Conservation (phyloP, 768 basidiomycete genomes). For the Trametes gibbosa region DNA sequence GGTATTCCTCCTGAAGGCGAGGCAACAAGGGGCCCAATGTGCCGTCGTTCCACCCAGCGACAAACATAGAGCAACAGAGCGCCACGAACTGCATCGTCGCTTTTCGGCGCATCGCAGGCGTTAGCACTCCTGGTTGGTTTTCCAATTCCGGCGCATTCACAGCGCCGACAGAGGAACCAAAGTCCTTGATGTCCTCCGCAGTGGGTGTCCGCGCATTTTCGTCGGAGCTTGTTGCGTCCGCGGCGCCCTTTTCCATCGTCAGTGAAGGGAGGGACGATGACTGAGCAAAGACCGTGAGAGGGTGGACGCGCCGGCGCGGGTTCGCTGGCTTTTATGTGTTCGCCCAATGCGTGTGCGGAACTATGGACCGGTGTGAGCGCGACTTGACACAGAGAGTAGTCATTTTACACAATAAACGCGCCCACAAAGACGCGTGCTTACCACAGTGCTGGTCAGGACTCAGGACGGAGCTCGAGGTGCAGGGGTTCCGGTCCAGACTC, state of each 20-base stretch:
- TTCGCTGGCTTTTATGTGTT: neutral
- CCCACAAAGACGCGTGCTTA: neutral
- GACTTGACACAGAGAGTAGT: neutral
- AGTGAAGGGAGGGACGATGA: neutral
- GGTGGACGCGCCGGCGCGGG: neutral
- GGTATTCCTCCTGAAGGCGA: constrained; percentile 56
- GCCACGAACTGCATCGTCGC: constrained; percentile 46
- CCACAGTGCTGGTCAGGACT: neutral
- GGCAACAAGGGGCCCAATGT: constrained; percentile 70
- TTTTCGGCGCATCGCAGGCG: constrained; percentile 5
- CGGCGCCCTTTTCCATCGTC: constrained; percentile 1
- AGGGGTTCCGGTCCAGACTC: no score
- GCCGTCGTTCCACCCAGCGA: constrained; percentile 75
- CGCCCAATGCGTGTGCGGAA: neutral
- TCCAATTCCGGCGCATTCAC: neutral
- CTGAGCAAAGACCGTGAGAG: neutral
- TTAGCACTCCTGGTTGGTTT: neutral
- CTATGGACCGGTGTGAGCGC: neutral
- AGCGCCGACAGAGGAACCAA: neutral
- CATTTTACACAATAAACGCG: neutral
- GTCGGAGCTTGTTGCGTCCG: no score
- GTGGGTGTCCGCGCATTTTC: neutral
- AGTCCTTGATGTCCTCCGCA: neutral
- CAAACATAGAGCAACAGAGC: constrained; percentile 53
- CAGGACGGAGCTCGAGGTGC: no score